Base-by-base conservation (phyloP, 2,329 filamentous ascomycete species). In the Penicillium sp. region DNA sequence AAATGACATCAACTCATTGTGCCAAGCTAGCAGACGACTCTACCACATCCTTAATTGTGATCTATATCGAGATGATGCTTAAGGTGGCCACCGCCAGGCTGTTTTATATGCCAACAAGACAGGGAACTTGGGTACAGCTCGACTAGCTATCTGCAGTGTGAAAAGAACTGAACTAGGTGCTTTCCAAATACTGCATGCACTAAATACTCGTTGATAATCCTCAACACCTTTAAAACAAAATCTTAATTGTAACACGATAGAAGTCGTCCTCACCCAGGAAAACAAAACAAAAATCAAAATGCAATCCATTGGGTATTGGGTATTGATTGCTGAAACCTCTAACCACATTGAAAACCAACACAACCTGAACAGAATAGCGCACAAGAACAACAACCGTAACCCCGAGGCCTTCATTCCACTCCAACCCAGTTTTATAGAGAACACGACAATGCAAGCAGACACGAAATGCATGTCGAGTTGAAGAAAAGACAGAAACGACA, bases 251-350 rank as follows among this genome's bases (percentile, higher is more conserved):
- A 33, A 8, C 30, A 33, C 10, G 6, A 11, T 33, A 11, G 11
- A 33, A 8, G 8, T 11, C 30, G 11, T 33, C 30, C 30, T 33
- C 30, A 33, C 11, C 30, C 30, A 2, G 10, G 7, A 33, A 33
- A 6, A 11, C 3, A 37, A 14, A 37, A 3, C 8, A 37, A 37
- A 46, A 60, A 46, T 46, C 55, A 58, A 60, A 60, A 62, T 61
- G 65, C 55, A 65, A 65, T 68, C 57, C 61, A 67, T 63, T 64
- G 65, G 65, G 64, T 66, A 66, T 68, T 37, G 35, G 35, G 35
- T 37, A 37, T 37, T 65, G 63, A 62, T 59, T 58, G 49, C 57
- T 63, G 63, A 19, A 62, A 62, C 63, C 64, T 65, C 61, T 61
- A 66, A 60, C 45, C 58, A 52, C 59, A 64, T 52, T 54, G 16